Evolutionary conservation across 1,139 yeast genomes (phyloP).

Genomic region (Magnusiomyces fungicola): DNA sequence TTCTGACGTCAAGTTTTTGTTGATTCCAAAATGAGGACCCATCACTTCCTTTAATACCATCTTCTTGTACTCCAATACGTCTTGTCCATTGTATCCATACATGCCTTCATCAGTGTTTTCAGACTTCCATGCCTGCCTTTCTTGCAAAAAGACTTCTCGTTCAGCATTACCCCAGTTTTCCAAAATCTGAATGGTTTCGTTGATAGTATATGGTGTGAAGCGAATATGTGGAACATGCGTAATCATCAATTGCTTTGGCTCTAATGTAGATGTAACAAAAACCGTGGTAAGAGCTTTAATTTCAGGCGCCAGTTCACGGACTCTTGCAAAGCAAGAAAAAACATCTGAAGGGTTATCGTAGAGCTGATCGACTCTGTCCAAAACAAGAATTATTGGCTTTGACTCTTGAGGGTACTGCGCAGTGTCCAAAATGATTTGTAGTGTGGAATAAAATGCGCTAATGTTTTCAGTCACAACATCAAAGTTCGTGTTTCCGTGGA

Average conservation of each 20-base stretch:
- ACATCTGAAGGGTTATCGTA: slow-evolving; percentile 44
- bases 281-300: slow-evolving; percentile 29
- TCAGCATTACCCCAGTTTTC: slow-evolving; percentile 16
- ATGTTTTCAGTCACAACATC: slow-evolving; percentile 41
- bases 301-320: slow-evolving; percentile 37
- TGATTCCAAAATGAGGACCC: not conserved
- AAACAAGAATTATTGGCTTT: slow-evolving; percentile 46
- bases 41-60: not conserved
- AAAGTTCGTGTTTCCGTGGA: slow-evolving; percentile 15
- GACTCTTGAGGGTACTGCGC: slow-evolving; percentile 18
- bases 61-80: not conserved
- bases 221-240: slow-evolving; percentile 44
- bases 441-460: slow-evolving; percentile 39
- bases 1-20: not conserved
- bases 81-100: not conserved
- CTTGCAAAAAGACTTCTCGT: not conserved
- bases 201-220: slow-evolving; percentile 42
- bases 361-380: slow-evolving; percentile 53
- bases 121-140: not conserved
- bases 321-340: slow-evolving; percentile 41
- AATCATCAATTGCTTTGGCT: slow-evolving; percentile 42
- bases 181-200: slow-evolving; percentile 38
- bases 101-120: not conserved
- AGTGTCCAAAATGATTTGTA: slow-evolving; percentile 33
- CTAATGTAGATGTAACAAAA: slow-evolving; percentile 36